A percentile compares a stretch with the other conserved stretches of the same genome.
Evolutionary conservation across 1,284 basidiomycete genomes (phyloP).

Genomic region (Cerrena zonata): DNA sequence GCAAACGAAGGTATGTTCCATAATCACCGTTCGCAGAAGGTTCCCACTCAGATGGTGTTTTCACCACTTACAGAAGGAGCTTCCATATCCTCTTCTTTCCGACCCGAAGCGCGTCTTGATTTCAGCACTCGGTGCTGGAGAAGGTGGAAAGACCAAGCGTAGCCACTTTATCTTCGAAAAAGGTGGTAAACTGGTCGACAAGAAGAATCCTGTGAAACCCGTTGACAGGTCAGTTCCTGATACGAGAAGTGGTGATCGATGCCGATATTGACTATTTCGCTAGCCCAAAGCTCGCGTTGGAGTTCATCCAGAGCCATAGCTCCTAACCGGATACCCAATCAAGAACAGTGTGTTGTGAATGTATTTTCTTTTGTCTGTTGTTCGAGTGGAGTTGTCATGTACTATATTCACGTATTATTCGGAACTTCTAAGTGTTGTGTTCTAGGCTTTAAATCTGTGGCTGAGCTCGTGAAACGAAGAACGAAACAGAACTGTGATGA

Average conservation of each 20-base stretch:
- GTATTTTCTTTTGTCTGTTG: neutral
- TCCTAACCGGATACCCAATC: neutral
- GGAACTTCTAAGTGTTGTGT: neutral
- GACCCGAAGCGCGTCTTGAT: constrained; percentile 82
- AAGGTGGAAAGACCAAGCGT: constrained; percentile 77
- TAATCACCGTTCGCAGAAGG: neutral
- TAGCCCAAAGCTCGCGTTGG: constrained; percentile 31
- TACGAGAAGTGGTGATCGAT: neutral
- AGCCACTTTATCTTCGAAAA: constrained; percentile 89
- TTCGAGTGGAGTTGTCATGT: neutral
- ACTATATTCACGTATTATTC: neutral
- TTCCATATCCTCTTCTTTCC: constrained; percentile 82
- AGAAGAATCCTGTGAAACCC: constrained; percentile 78
- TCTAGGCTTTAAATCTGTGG: too few relatives aligned
- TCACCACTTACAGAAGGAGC: constrained; percentile 52
- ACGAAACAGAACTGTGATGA: neutral
- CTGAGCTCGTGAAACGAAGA: too few relatives aligned
- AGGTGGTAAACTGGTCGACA: constrained; percentile 80
- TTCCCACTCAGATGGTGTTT: neutral
- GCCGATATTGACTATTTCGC: neutral
- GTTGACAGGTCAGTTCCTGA: constrained; percentile 56
- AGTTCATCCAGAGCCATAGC: constrained; percentile 19
- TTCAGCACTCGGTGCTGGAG: constrained; percentile 74
- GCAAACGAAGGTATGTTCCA: constrained; percentile 65
- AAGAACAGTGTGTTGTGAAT: neutral